Evolutionary conservation across 2,329 filamentous ascomycete species (phyloP), one percentile per base, ranked within the genome.

Genomic region (Bisporella sp.): DNA sequence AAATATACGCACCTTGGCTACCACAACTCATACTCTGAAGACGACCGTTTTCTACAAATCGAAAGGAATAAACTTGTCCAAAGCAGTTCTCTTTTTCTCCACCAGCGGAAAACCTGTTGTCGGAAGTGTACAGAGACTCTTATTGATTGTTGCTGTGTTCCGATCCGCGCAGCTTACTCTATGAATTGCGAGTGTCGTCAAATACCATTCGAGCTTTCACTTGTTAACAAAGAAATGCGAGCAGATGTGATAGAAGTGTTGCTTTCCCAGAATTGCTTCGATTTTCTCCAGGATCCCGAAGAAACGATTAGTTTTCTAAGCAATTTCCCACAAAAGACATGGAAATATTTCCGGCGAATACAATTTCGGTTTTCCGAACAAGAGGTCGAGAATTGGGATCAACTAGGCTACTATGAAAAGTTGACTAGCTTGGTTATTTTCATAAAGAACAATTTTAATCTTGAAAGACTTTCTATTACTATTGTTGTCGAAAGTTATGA

Each of bases 111-210:
- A n/a, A 9, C 35, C 35, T 42, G 40, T 13, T 42, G 43, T 31
- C 9, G 43, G 9, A 13, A 45, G 31, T 32, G 6, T 30, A 48
- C 39, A 28, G 30, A 31, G 6, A 48, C 46, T 13, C 39, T 42
- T 21, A 33, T 48, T 48, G 46, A 48, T 42, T 48, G 46, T 33
- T 48, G 46, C 46, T 48, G 46, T 42, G 1, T 40, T 29, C 29
- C 35, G 6, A 32, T 5, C 13, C 39, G 30, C 46, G 46, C 39
- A 8, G 35, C 46, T 32, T 48, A 33, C 46, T 48, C 46, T 21
- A 21, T 28, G 29, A 42, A 40, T 48, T 48, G 46, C 39, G 46
- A 43, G 12, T 48, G 46, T 42, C 46, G 46, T 41, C 46, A 32
- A 3, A 32, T 48, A 30, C 46, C 46, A 48, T 48, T 48, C 30